Base-by-base conservation (phyloP, 805 yeast species). In the Wickerhamiella musiphila region DNA sequence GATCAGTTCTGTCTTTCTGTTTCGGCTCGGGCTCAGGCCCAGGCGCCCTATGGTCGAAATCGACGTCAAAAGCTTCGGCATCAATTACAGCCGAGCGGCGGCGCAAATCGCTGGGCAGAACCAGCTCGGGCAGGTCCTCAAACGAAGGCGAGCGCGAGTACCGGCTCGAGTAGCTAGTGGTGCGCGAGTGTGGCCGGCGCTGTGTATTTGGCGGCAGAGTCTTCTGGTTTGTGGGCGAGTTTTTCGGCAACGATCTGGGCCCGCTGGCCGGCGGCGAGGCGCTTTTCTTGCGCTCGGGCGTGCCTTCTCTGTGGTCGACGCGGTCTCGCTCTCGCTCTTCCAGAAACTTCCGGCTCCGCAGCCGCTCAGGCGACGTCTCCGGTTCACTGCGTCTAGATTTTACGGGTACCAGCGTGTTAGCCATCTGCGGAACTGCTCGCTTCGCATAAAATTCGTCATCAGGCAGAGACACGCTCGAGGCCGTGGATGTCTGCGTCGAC, bases 401-500 rank as follows among this genome's bases (percentile, higher is more conserved):
- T 12, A 7, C 10, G 7, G 6, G 10, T 15, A n/a, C 26, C 15
- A 6, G 13, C 26, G 7, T 23, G 26, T n/a, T 23, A 14, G 13
- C 10, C 13, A n/a, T 23, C 13, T 23, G 24, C 18, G 11, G 23
- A 18, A n/a, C 14, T 14, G n/a, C n/a, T n/a, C n/a, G n/a, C n/a
- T n/a, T n/a, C n/a, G n/a, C n/a, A n/a, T n/a, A n/a, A 3, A 24
- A 12, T 15, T 33, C 34, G 4, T 36, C 36, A 4, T 36, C 39
- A 3, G 28, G 27, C 35, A 33, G 27, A 3, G 35, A 31, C 17
- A 31, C 17, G 14, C 18, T 14, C 8, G 35, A 29, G 9, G 36
- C 29, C 4, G 35, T 31, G 11, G 35, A 28, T 12, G 35, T 37
- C 28, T 37, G 40, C 9, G 41, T 37, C 28, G 35, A 31, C 22